Evolutionary conservation across 2,329 filamentous ascomycete genomes (phyloP), one percentile per base, ranked within the genome.

Genomic region (Nothopassalora personata): DNA sequence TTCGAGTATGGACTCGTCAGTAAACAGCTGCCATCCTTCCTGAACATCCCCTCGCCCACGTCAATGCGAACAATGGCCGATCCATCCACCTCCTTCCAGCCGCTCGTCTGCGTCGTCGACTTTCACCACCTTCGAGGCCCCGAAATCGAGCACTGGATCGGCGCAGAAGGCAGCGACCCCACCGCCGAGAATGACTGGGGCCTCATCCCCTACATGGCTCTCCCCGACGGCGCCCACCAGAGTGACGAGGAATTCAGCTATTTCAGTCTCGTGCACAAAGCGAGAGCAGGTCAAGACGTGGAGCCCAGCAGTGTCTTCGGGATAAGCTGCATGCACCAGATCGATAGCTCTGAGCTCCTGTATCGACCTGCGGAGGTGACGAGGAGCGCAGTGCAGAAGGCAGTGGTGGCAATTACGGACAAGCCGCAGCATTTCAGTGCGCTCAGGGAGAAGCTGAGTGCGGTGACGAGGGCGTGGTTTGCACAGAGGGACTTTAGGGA

Each of bases 211-310:
- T 99, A 99, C 75, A 97, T 97, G 90, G 94, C 94, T 28, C 77
- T 99, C 70, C 94, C 90, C 59, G 94, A 99, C 73, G 94, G 94
- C 55, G 94, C 94, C 56, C 94, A 99, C 80, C 86, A 91, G 86
- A 87, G 90, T 23, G 88, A 88, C 59, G 94, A 99, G 77, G 94
- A 97, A 77, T 99, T 97, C 79, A 97, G 92, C 54, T 99, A 99
- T 78, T 99, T 99, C 74, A 97, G 93, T 8, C 85, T 99, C 47
- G 70, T 72, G 13, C 60, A 72, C 31, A 85, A 86, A 50, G 81
- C 60, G 11, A 47, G 47, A 5, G 57, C 55, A 4, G 65, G 58
- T 15, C 43, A 59, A 36, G 64, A 67, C 34, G 64, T 64, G 4
- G 63, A 64, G 55, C 64, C 80, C 76, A 63, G 64, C 13, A 66